Evolutionary conservation across 768 basidiomycete genomes (phyloP), one percentile per base, ranked within the genome.

Genomic region (Mycena filopes): DNA sequence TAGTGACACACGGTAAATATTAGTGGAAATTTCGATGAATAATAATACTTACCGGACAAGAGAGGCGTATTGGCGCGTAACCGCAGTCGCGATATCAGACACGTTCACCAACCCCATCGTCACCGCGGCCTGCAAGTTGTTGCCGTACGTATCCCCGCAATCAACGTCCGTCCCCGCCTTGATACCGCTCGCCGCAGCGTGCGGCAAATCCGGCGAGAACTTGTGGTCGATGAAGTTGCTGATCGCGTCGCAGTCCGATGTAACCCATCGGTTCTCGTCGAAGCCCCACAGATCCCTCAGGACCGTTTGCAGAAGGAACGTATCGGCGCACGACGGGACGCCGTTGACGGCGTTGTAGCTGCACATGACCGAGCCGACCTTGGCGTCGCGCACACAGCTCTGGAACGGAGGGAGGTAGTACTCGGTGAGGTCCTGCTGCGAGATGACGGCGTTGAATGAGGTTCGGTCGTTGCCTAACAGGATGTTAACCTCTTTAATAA

Each of bases 331-430:
- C 1, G 84, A 78, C 5, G 87, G 87, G 31, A 88, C 73, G 3
- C 87, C 87, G 63, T 88, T 87, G 21, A 89, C 85, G 12, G 86
- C 82, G 65, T 88, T 89, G 71, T 88, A 89, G 65, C 83, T 84
- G 78, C 87, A 89, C 87, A 88, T 88, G 38, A 87, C 78, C n/a
- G 83, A 83, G 2, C 80, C 84, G 38, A 85, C 87, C 68, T 86
- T 85, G 12, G 86, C 87, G 66, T 89, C 87, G 41, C 86, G 79
- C n/a, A 86, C 86, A 69, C 87, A 87, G 51, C 76, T 80, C 71
- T 87, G 84, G 83, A 87, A 89, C 4, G 85, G 73, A 0, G 83
- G 86, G 8, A 84, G 76, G 72, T 87, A 87, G 69, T 78, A 89
- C 68, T 86, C 85, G 73, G 79, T 82, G 28, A 89, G 73, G 62